Conservation (phyloP, 805 yeast species). For the Huiozyma naganishii region DNA sequence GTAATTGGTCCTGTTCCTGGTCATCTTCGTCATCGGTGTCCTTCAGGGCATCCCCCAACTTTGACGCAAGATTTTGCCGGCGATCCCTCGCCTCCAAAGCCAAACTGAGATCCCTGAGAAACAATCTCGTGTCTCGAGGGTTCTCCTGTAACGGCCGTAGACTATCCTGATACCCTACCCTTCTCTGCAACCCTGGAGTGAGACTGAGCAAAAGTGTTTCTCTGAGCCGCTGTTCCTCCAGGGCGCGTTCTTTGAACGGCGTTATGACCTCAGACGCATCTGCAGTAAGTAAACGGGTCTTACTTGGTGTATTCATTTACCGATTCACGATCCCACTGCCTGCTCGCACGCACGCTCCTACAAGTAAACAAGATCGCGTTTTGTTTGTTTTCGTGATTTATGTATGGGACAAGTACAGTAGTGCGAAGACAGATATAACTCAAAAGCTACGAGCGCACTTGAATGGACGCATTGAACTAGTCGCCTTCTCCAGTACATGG, state of each 20-base stretch:
- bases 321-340: no score
- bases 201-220: constrained; percentile 12
- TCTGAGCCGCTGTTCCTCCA: constrained; percentile 14
- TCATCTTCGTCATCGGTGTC: background rate
- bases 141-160: constrained; percentile 8
- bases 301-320: constrained; percentile 11
- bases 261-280: constrained; percentile 7
- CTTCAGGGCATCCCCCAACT: background rate
- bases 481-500: no score
- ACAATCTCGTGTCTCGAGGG: constrained; percentile 11
- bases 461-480: no score
- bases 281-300: background rate
- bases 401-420: no score
- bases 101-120: constrained; percentile 17
- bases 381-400: no score
- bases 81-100: constrained; percentile 10
- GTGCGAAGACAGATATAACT: no score
- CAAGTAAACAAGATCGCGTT: no score
- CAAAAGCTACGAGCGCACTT: no score
- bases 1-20: background rate
- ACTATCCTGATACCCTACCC: constrained; percentile 6
- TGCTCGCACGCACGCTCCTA: no score
- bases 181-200: constrained; percentile 15
- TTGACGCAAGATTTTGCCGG: constrained; percentile 8
- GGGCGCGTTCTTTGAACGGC: constrained; percentile 19